Evolutionary conservation across 306 rosid species (phyloP).

Genomic region (Dicorynia guianensis): DNA sequence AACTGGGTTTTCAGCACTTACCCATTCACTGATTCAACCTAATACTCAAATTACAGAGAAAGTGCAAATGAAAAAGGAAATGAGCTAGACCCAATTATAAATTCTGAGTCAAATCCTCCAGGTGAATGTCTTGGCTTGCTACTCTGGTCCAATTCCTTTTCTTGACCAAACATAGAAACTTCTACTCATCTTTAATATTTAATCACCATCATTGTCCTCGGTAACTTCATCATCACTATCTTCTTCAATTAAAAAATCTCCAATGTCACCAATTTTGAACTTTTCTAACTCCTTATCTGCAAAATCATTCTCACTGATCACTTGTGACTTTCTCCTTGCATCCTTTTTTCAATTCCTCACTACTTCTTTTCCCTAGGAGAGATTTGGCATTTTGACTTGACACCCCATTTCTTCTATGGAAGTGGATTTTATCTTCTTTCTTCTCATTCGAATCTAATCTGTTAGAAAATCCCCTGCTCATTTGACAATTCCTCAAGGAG

Average conservation of each 20-base stretch:
- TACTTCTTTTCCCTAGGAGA: slow-evolving; percentile 57
- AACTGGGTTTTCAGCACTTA: too few species aligned
- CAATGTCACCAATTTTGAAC: slow-evolving; percentile 45
- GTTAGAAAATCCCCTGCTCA: slow-evolving; percentile 24
- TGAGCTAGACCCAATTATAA: not conserved
- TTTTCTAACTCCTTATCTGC: slow-evolving; percentile 43
- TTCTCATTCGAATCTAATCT: not conserved
- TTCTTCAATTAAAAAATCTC: slow-evolving; percentile 57
- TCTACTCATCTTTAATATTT: slow-evolving; percentile 47
- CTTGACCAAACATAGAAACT: slow-evolving; percentile 55
- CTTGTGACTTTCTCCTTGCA: slow-evolving; percentile 30
- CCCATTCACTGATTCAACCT: too few species aligned
- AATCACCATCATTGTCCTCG: slow-evolving; percentile 42
- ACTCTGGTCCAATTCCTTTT: slow-evolving; percentile 39
- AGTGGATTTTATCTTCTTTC: slow-evolving; percentile 26
- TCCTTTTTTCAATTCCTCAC: slow-evolving; percentile 44
- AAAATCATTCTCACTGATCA: slow-evolving; percentile 48
- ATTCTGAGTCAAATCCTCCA: slow-evolving; percentile 49
- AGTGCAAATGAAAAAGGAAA: not conserved
- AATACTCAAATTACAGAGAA: not conserved
- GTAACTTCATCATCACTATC: slow-evolving; percentile 55
- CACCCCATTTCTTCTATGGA: slow-evolving; percentile 23
- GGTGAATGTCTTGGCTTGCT: slow-evolving; percentile 46
- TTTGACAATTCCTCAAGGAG: slow-evolving; percentile 34
- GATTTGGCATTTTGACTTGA: slow-evolving; percentile 36